These are phyloP conservation scores for Notholithocarpus densiflorus DNA, from an alignment of 306 rosid genomes.

Conservation along the genomic window DNA sequence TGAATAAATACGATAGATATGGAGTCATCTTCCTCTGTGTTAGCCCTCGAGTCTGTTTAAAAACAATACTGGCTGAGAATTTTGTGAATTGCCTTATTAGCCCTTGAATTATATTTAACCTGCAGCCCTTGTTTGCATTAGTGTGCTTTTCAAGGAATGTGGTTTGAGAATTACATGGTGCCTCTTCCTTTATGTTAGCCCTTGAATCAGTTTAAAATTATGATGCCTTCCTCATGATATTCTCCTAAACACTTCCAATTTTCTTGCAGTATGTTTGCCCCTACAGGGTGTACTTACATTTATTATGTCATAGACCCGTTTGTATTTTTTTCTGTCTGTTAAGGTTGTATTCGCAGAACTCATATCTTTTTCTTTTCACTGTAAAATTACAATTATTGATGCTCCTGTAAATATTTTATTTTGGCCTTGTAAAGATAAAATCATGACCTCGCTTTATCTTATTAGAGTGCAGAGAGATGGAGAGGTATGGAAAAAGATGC, in stretches of 20 bases:
- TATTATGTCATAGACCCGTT: too few species aligned
- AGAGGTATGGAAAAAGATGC: constrained; percentile 58
- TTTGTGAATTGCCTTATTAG: not conserved
- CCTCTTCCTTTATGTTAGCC: not conserved
- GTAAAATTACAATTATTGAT: not conserved
- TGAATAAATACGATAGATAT: not conserved
- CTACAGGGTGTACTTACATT: too few species aligned
- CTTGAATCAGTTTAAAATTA: not conserved
- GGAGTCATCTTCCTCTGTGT: not conserved
- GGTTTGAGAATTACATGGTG: not conserved
- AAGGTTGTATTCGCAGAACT: not conserved
- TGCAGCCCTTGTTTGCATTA: too few species aligned
- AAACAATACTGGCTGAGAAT: not conserved
- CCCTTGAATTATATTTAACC: too few species aligned
- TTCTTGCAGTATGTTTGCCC: not conserved
- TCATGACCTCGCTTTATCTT: constrained; percentile 27
- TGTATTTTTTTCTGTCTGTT: too few species aligned
- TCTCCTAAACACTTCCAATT: not conserved
- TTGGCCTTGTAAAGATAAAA: not conserved
- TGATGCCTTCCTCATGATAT: not conserved
- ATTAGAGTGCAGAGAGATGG: constrained; percentile 97
- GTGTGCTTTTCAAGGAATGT: too few species aligned
- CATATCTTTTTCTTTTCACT: not conserved
- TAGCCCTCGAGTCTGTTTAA: not conserved
- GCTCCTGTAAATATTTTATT: not conserved